phyloP scores from a whole-genome alignment of 495 filamentous ascomycete species.

The Apiosordaria backusii region DNA sequence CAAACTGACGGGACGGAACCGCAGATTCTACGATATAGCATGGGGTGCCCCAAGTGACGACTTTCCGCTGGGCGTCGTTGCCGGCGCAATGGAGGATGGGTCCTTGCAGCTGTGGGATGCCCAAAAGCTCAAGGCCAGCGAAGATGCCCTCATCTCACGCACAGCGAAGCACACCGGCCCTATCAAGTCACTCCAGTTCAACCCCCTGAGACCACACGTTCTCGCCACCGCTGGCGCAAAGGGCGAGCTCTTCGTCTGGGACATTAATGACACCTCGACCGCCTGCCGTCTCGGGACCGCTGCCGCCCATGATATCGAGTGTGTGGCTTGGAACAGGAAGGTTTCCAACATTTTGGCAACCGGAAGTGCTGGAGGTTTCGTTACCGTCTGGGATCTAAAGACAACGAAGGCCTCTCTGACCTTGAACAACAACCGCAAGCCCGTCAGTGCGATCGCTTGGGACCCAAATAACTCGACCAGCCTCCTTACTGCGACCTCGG shows the following conservation, averaged over 20 bases:
- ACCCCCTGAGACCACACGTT: conserved; percentile 86
- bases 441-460: conserved; percentile 95
- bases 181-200: conserved; percentile 96
- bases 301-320: conserved; percentile 93
- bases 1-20: conserved; percentile 15
- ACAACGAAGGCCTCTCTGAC: conserved; percentile 94
- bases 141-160: conserved; percentile 72
- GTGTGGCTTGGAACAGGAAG: conserved; percentile 97
- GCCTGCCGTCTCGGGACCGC: conserved; percentile 85
- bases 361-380: conserved; percentile 89
- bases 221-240: conserved; percentile 90
- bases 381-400: conserved; percentile 98
- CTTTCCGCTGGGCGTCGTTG: conserved; percentile 78
- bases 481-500: conserved; percentile 86
- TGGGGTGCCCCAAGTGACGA: conserved; percentile 80
- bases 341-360: conserved; percentile 94
- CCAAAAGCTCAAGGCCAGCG: conserved; percentile 69
- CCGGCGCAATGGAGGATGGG: conserved; percentile 92
- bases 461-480: conserved; percentile 92
- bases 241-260: conserved; percentile 94
- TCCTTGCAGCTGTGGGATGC: conserved; percentile 96
- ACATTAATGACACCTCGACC: conserved; percentile 81
- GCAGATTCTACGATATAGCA: conserved; percentile 93
- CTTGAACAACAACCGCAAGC: conserved; percentile 86
- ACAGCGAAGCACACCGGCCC: conserved; percentile 91